Evolutionary conservation across 1,284 basidiomycete genomes (phyloP).

Genomic region (Trametes sp.): DNA sequence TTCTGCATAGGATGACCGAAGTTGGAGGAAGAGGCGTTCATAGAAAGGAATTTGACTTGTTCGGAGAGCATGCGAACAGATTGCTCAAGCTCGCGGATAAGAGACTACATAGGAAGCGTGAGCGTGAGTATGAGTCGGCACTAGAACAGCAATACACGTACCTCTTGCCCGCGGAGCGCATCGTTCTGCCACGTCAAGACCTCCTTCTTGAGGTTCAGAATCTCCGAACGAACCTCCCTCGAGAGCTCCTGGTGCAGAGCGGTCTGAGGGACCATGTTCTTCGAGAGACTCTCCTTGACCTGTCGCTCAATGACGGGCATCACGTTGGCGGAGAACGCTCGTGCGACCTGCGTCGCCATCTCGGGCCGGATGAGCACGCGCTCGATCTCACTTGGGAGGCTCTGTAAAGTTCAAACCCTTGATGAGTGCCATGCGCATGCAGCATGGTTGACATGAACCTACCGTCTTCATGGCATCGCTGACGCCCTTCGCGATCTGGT

Average conservation of each 20-base stretch:
- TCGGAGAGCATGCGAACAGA: conserved; percentile 75
- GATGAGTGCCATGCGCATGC: conserved; percentile 13
- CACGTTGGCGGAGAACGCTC: conserved; percentile 69
- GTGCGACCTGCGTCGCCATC: conserved; percentile 75
- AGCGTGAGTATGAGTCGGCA: conserved; percentile 12
- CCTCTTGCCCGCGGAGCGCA: conserved; percentile 77
- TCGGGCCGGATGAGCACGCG: conserved; percentile 78
- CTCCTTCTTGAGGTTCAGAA: conserved; percentile 77
- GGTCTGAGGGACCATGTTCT: conserved; percentile 74
- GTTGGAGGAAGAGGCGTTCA: conserved; percentile 51
- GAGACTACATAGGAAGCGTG: conserved; percentile 58
- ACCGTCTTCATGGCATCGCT: conserved; percentile 78
- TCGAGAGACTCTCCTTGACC: conserved; percentile 79
- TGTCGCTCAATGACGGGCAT: conserved; percentile 79
- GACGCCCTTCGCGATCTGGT: conserved; percentile 76
- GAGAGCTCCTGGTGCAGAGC: conserved; percentile 80
- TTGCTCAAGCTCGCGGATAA: conserved; percentile 81
- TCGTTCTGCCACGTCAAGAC: conserved; percentile 81
- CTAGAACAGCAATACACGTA: conserved; percentile 42
- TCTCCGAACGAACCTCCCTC: conserved; percentile 75
- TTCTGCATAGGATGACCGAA: conserved; percentile 50
- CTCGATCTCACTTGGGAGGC: conserved; percentile 78
- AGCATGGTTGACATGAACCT: conserved; percentile 32
- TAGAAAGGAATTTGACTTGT: conserved; percentile 78
- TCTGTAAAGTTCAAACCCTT: conserved; percentile 48